Evolutionary conservation across 805 yeast species (phyloP).

Genomic region (Teunomyces panamensis): DNA sequence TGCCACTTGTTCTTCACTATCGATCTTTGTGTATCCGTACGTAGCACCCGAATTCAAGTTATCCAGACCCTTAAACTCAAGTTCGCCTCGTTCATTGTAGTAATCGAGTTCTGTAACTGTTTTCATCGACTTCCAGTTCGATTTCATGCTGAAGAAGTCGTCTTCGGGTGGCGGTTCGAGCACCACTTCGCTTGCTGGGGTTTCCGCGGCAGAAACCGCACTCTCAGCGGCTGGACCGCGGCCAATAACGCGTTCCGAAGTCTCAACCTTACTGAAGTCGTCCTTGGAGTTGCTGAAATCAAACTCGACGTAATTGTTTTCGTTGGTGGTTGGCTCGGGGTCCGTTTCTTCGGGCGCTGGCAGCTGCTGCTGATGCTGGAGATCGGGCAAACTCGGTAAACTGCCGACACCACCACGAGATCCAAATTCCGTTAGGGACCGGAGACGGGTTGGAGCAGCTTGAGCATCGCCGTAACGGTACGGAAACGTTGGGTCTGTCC

Average conservation of each 20-base stretch:
- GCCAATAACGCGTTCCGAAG: constrained; percentile 5
- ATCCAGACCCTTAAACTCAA: constrained; percentile 35
- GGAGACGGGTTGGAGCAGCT: not conserved
- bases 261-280: not conserved
- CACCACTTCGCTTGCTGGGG: not conserved
- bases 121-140: constrained; percentile 84
- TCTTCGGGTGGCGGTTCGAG: not conserved
- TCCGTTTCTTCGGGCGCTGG: not conserved
- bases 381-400: constrained; percentile 21
- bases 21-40: constrained; percentile 84
- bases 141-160: constrained; percentile 35
- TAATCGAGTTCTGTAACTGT: constrained; percentile 74
- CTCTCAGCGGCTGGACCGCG: not conserved
- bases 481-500: not conserved
- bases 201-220: not conserved
- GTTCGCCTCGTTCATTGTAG: constrained; percentile 76
- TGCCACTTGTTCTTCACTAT: constrained; percentile 81
- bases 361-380: not conserved
- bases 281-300: constrained; percentile 17
- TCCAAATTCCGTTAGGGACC: constrained; percentile 6
- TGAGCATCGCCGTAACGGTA: not conserved
- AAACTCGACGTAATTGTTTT: constrained; percentile 26
- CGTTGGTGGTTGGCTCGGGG: constrained; percentile 5
- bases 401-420: constrained; percentile 18
- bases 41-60: constrained; percentile 10